Evolutionary conservation across 345 rosid species (phyloP).

Genomic region (Corymbia maculata): DNA sequence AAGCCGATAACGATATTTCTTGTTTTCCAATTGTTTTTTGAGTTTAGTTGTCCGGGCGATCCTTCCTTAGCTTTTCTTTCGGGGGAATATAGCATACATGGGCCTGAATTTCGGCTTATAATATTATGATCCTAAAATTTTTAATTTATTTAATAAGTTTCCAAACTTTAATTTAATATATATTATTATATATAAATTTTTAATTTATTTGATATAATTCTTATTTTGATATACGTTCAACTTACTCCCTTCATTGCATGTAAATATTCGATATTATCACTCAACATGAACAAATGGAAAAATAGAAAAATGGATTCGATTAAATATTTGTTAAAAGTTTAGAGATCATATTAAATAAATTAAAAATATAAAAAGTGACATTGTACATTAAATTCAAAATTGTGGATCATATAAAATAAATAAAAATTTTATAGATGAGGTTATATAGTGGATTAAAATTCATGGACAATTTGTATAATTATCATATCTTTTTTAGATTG

Average conservation of each 20-base stretch:
- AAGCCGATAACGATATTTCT: not conserved
- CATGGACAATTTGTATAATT: not conserved
- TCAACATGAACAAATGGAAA: too few species aligned
- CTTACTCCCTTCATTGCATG: accelerated
- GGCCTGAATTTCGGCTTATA: not conserved
- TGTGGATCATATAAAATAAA: accelerated
- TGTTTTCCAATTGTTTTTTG: not conserved
- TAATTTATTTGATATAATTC: accelerated
- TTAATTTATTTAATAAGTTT: not conserved
- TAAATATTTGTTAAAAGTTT: not conserved
- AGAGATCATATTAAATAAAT: accelerated
- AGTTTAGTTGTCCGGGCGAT: not conserved
- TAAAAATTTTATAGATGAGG: not conserved
- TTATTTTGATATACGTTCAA: accelerated
- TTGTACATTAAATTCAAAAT: accelerated
- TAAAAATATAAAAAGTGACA: accelerated
- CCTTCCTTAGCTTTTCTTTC: not conserved
- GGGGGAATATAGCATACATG: too few species aligned
- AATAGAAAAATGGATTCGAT: accelerated
- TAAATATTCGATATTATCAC: accelerated
- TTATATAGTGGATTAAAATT: not conserved
- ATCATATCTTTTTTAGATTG: not conserved
- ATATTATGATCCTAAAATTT: too few species aligned
- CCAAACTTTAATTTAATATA: not conserved
- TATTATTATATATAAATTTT: too few species aligned